Base-by-base conservation (phyloP, 2,329 filamentous ascomycete species). In the Paramyrothecium sp. region DNA sequence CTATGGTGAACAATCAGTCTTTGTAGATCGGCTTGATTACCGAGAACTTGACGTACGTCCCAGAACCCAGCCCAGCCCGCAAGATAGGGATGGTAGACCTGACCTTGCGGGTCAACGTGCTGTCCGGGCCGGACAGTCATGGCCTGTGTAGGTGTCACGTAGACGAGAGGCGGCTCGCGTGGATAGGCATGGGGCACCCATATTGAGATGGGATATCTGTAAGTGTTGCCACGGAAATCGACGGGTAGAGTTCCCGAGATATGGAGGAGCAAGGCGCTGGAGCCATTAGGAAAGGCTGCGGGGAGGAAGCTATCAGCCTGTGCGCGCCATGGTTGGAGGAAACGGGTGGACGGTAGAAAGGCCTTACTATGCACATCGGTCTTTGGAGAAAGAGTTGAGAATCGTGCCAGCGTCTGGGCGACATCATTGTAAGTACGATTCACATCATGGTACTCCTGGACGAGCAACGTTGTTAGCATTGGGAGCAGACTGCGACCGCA, bases 171-270 rank as follows among this genome's bases (percentile, higher is more conserved):
- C 1, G 92, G 82, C 67, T 96, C 91, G 60, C 86, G 82, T 1
- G 95, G 95, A 71, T 98, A 99, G 55, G 87, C 85, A 69, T 96
- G 91, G 3, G 95, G 95, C 49, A 98, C 82, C 94, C 95, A 98
- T 83, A 98, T 75, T 61, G 91, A 90, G 62, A 99, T 80, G 21
- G 95, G 95, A 67, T 98, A 98, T 63, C 91, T 86, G 75, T 98
- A 99, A 4, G 88, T 90, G 26, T 86, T 89, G 68, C 93, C 94
- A 67, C 94, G 89, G 76, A 98, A 99, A 65, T 84, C 81, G 58
- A 96, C 93, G n/a, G 95, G 93, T 41, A 99, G 77, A 3, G 93
- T 98, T 63, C 95, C 95, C 44, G 86, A 86, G 54, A 99, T 83
- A 65, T 91, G 90, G 53, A 99, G 81, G 55, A 99, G 88, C 30